Base-by-base conservation (phyloP, 1,284 basidiomycete genomes). In the Megacollybia platyphylla region DNA sequence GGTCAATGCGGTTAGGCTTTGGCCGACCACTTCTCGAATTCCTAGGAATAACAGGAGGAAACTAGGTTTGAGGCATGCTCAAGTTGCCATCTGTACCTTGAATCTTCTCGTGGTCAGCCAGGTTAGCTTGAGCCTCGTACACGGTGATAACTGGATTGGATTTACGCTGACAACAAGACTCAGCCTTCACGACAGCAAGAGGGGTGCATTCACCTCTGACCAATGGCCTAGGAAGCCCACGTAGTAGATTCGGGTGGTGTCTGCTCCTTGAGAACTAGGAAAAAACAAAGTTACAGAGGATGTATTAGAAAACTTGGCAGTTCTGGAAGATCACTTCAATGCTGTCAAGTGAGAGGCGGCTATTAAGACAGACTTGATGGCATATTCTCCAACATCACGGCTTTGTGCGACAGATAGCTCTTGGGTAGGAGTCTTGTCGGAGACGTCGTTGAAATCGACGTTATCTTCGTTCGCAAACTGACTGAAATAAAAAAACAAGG, bases 31-130 rank as follows among this genome's bases (percentile, higher is more conserved):
- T 24, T 24, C 20, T 24, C 3, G 20, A 24, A 24, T 24, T 24
- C 20, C 5, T 24, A 24, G 20, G 20, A 24, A 24, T 24, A 24
- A 5, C 20, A 24, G 20, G 32, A 34, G 32, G 15, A n/a, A 34
- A 36, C 54, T 50, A 70, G 39, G 58, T 60, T 44, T 62, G 61
- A 9, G 65, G 63, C 30, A 64, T 56, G 51, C 60, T 73, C 54
- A 74, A 68, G 46, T 62, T 65, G 20, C 73, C 73, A 28, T 79
- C 75, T 36, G 73, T 77, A 10, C 85, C 86, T 50, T 74, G 74
- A 43, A 88, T 82, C 60, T 86, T 87, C 48, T 78, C 65, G 49
- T 88, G 87, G 53, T 89, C 86, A 1, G 84, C 83, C 26, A 79
- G 61, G 48, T 86, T 88, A 5, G 86, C 79, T 52, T 81, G 79